Base-by-base conservation (phyloP, 768 basidiomycete species). In the Hydnum rufescens region DNA sequence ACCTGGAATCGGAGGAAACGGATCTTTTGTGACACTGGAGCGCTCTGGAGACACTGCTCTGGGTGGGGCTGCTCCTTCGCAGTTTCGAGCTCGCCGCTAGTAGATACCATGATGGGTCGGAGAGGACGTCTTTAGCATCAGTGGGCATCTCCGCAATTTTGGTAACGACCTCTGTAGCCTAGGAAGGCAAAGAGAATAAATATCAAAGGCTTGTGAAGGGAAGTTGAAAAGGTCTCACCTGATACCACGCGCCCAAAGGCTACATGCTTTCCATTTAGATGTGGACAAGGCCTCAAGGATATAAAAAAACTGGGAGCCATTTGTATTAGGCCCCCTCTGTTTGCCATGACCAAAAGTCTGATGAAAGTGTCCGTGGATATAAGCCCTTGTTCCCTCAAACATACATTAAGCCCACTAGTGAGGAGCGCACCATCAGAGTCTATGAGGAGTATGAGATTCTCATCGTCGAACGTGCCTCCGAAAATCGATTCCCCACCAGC, bases 231-330 rank as follows among this genome's bases (percentile, higher is more conserved):
- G n/a, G 5, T 60, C 63, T 57, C 52, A 64, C 69, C 67, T 57
- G 64, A 62, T 51, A 65, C 64, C 32, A 70, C 66, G 53, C 63
- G 62, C 47, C 65, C 65, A 59, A 66, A 67, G 32, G 62, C 64
- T 56, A 66, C 60, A 57, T 63, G 58, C 66, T 65, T 65, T 69
- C 86, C 86, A 60, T 82, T 73, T 43, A 87, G 64, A 62, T 87
- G 83, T 3, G 78, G 75, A 55, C 82, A 77, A 16, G 74, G 71
- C n/a, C 74, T 70, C 6, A 92, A 71, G 22, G 88, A 87, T 56
- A 90, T 70, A 62, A 92, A 90, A n/a, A 62, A 82, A 92, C 57
- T 92, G 88, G 1, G 80, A 83, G 32, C 80, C 78, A 57, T 90
- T 92, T 32, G 88, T 90, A 64, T 82, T 69, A 0, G 81, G 77